Evolutionary conservation across 148 eudicot genomes (phyloP).

Genomic region (Fagopyrum homotropicum): DNA sequence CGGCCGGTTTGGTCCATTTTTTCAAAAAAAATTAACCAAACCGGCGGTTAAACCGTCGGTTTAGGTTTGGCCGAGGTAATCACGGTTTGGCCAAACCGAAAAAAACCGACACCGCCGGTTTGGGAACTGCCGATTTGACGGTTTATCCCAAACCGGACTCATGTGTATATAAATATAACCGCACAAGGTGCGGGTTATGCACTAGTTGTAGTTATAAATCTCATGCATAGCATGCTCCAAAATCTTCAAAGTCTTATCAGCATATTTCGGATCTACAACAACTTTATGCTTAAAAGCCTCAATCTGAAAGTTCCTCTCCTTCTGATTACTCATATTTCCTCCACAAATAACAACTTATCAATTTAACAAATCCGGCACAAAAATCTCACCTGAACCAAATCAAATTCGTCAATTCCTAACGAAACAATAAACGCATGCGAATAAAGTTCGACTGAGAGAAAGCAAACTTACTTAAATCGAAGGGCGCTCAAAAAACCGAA

Average conservation of each 20-base stretch:
- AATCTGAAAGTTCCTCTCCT: conserved; percentile 64
- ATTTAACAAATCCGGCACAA: not conserved
- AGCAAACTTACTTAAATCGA: not conserved
- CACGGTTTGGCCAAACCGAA: too few species aligned
- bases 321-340: conserved; percentile 46
- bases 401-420: not conserved
- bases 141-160: too few species aligned
- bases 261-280: conserved; percentile 79
- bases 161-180: too few species aligned
- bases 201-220: conserved; percentile 80
- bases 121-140: too few species aligned
- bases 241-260: conserved; percentile 77
- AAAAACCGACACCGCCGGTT: too few species aligned
- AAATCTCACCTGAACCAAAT: not conserved
- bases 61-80: too few species aligned
- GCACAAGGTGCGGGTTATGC: too few species aligned
- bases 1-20: too few species aligned
- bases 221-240: conserved; percentile 74
- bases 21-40: too few species aligned
- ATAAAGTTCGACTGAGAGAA: not conserved
- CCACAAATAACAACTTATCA: not conserved
- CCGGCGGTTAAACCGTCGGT: too few species aligned
- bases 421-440: not conserved
- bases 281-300: conserved; percentile 79
- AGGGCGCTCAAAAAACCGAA: not conserved